Percentiles rank a stretch among this genome's conserved stretches.
Conservation (phyloP, 2,329 filamentous ascomycete species). For the Neofusicoccum cordaticola region DNA sequence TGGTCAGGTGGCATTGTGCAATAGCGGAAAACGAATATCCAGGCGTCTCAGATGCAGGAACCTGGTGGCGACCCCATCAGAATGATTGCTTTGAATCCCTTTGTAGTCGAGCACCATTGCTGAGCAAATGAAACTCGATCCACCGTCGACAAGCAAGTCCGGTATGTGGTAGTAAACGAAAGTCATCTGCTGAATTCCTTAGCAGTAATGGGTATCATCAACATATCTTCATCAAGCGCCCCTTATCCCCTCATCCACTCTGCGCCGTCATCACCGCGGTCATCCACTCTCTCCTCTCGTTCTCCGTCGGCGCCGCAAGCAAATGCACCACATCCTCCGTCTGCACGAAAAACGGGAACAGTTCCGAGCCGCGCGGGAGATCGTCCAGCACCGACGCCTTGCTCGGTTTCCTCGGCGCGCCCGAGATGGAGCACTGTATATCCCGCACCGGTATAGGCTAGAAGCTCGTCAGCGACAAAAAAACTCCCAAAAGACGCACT, state of each 20-base stretch:
- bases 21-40: no score
- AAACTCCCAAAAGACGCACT: not conserved
- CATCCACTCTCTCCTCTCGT: not conserved
- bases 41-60: no score
- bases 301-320: not conserved
- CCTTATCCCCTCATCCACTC: not conserved
- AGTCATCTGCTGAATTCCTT: no score
- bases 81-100: no score
- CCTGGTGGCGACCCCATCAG: no score
- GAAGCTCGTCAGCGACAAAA: not conserved
- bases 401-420: constrained; percentile 23
- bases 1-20: no score
- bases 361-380: constrained; percentile 24
- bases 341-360: constrained; percentile 24
- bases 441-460: constrained; percentile 24
- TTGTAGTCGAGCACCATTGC: no score
- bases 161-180: no score
- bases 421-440: constrained; percentile 22
- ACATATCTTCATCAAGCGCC: not conserved
- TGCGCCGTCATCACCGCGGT: not conserved
- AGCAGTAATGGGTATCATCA: not conserved
- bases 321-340: not conserved
- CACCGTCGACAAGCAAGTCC: no score
- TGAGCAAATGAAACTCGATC: no score
- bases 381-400: constrained; percentile 30